Percentiles rank a stretch among this genome's conserved stretches.
Evolutionary conservation across 805 yeast species (phyloP).

Genomic region (Pichia nanzhaoensis): DNA sequence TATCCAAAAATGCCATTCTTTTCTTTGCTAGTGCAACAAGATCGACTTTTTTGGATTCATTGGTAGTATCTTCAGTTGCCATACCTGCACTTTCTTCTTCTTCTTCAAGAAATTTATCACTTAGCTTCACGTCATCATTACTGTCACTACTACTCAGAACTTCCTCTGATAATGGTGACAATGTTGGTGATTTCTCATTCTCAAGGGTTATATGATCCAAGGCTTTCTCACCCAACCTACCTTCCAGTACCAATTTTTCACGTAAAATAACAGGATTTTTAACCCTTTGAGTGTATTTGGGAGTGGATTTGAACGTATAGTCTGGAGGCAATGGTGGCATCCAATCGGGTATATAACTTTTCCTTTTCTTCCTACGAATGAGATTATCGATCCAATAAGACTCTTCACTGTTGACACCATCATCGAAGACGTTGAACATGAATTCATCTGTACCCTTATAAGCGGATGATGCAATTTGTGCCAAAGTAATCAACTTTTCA

Average conservation of each 20-base stretch:
- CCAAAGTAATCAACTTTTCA: neutral
- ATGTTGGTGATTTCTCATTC: neutral
- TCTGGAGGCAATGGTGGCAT: constrained; percentile 90
- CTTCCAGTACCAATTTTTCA: constrained; percentile 70
- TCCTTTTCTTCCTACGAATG: constrained; percentile 16
- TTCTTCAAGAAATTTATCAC: neutral
- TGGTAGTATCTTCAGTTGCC: neutral
- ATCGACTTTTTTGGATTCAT: neutral
- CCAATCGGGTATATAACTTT: constrained; percentile 58
- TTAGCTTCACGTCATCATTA: constrained; percentile 5
- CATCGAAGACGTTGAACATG: constrained; percentile 8
- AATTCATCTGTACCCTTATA: constrained; percentile 2
- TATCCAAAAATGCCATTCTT: constrained; percentile 34
- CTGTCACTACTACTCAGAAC: constrained; percentile 10
- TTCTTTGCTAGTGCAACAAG: constrained; percentile 38
- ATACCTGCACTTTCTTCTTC: neutral
- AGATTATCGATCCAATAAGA: constrained; percentile 14
- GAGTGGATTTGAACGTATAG: constrained; percentile 79
- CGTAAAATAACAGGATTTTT: constrained; percentile 68
- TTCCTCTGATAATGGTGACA: constrained; percentile 5
- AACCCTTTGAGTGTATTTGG: constrained; percentile 53
- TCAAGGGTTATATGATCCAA: constrained; percentile 46
- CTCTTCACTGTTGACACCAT: neutral
- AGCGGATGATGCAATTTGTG: constrained; percentile 1
- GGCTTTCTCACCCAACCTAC: constrained; percentile 74